Evolutionary conservation across 495 filamentous ascomycete genomes (phyloP).

Genomic region (Aspergillus saccharolyticus): DNA sequence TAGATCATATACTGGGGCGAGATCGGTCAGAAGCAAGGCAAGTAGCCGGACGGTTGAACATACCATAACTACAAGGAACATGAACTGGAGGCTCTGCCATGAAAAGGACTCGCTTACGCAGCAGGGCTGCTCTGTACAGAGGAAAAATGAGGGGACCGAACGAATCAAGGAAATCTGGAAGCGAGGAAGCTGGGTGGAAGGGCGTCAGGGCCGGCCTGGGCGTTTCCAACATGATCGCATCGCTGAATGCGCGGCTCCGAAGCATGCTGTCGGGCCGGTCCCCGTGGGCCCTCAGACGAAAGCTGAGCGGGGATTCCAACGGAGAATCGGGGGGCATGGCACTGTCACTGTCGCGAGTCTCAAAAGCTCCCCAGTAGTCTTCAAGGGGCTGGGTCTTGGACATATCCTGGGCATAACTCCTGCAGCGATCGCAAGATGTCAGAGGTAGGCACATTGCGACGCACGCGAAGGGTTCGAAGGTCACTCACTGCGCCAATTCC

Average conservation of each 20-base stretch:
- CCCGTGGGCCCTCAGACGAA: constrained; percentile 37
- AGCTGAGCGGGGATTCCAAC: constrained; percentile 52
- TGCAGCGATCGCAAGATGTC: constrained; percentile 9
- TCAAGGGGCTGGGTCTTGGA: constrained; percentile 58
- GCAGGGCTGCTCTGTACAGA: constrained; percentile 78
- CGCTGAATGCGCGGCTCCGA: constrained; percentile 38
- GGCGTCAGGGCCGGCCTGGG: constrained; percentile 67
- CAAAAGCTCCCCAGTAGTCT: constrained; percentile 72
- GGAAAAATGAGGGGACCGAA: constrained; percentile 92
- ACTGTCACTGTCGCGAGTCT: constrained; percentile 44
- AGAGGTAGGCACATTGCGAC: not conserved
- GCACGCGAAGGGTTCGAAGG: not conserved
- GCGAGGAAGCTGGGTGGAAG: constrained; percentile 80
- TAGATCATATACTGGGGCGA: constrained; percentile 77
- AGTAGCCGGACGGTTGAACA: constrained; percentile 10
- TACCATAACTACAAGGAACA: constrained; percentile 82
- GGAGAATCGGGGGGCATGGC: constrained; percentile 35
- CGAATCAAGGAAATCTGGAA: constrained; percentile 67
- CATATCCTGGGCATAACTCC: constrained; percentile 32
- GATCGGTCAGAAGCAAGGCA: constrained; percentile 10
- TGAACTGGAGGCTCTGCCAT: constrained; percentile 80
- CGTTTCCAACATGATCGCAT: constrained; percentile 52
- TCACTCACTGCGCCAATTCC: constrained; percentile 60
- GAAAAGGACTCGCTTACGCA: constrained; percentile 84
- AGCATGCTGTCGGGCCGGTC: constrained; percentile 29